Evolutionary conservation across 129 eudicot genomes (phyloP), one percentile per base, ranked within the genome.

Genomic region (Dittrichia graveolens): DNA sequence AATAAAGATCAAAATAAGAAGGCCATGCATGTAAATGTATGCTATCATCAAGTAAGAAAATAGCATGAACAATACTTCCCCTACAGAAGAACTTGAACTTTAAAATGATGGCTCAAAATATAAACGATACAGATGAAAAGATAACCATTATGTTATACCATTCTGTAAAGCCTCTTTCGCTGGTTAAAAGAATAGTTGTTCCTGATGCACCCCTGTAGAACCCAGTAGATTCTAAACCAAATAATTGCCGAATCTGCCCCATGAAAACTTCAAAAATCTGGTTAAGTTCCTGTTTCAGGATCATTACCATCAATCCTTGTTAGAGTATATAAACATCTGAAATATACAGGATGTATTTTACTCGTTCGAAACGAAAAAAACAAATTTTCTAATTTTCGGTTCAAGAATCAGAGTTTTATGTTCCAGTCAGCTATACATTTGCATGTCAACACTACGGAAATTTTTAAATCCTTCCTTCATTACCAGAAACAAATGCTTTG

Each of bases 231-330:
- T 84, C 84, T 65, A 94, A 79, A 75, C 99, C 99, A 81, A 94
- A 90, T 59, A 94, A 85, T 76, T 90, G 99, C 14, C 99, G 92
- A 77, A 94, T 61, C 73, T 90, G 97, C 59, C 97, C 99, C 61
- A 86, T 79, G 84, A 90, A 88, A 83, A 88, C 92, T 85, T 94
- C 96, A 71, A 88, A 80, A 60, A 88, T 55, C 78, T 83, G 88
- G 77, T 56, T 59, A 16, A 83, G 49, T 54, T 94, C 99, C 99
- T 90, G 89, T 80, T 79, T 70, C 73, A 75, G 8, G 75, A 70
- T 63, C 56, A 76, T 67, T 24, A 58, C 46, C 81, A 67, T 75
- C 79, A 84, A 67, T 58, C 67, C 75, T 35, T 41, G 71, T 77
- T 43, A 60, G 45, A 39, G 40, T n/a, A 48, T 61, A 49, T 13